Evolutionary conservation across 352 stramenopile genomes (phyloP), one percentile per base, ranked within the genome.

Genomic region (Phytophthora tentaculata): DNA sequence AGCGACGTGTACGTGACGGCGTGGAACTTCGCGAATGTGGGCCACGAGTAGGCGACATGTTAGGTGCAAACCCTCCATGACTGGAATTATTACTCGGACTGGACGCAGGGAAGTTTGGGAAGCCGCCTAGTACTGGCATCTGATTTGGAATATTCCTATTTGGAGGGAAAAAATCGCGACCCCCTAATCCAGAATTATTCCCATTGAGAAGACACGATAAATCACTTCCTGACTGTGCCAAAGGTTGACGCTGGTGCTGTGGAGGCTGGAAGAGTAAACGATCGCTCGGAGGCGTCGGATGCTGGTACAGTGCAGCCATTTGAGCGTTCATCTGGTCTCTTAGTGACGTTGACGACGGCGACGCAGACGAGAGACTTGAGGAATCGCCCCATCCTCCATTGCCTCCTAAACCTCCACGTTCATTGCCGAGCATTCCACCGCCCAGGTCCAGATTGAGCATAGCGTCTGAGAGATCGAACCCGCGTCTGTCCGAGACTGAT

Each of bases 271-370:
- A 72, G 23, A 76, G 41, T n/a, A 61, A 35, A 6, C 43, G 47
- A n/a, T 69, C 65, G 49, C 52, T 72, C 26, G 32, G 44, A 13
- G 69, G 39, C 48, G 57, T 67, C 8, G 64, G 41, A 10, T 81
- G 70, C 20, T 86, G 84, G 62, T 92, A 92, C 48, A 92, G 58
- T 47, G 84, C 80, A 12, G 84, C 84, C 82, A 92, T 92, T 56
- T 91, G 82, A 57, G 84, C 81, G 71, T 92, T 92, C 84, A 91
- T 91, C 54, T 92, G 74, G 26, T 92, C 84, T 19, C 82, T 77
- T 12, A 92, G 63, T 16, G 67, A 79, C 3, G 61, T 43, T 47
- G 71, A 64, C 13, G 61, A 68, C 14, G 73, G 67, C n/a, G 64
- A 75, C 28, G 51, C 64, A 9, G 74, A 80, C 17, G 63, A 67